A percentile compares a stretch with the other conserved stretches of the same genome.
Conservation (phyloP, 441 rosid genomes). For the Euphorbia celastroides region DNA sequence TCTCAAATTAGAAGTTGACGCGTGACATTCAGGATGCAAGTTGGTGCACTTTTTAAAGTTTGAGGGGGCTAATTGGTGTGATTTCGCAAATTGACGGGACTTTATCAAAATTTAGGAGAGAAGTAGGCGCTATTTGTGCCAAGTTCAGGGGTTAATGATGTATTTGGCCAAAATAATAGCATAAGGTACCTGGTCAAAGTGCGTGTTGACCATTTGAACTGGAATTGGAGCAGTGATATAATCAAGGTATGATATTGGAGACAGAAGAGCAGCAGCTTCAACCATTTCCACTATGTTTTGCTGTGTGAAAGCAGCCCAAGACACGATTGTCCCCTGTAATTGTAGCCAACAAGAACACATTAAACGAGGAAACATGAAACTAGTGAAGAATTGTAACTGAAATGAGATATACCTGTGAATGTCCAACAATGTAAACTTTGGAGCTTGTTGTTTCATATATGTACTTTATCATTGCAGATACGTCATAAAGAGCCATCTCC, state of each 20-base stretch:
- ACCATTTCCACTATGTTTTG: conserved; percentile 66
- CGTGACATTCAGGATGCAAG: no score
- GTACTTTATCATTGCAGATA: conserved; percentile 60
- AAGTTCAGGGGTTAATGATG: no score
- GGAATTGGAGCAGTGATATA: conserved; percentile 78
- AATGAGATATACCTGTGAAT: conserved; percentile 65
- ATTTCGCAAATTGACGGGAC: no score
- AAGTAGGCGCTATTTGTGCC: no score
- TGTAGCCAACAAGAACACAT: conserved; percentile 9
- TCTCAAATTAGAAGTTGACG: no score
- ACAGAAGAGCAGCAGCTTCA: conserved; percentile 87
- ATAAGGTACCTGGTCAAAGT: conserved; percentile 74
- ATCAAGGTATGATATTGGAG: conserved; percentile 82
- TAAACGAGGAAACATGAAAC: background rate
- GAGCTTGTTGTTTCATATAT: conserved; percentile 44
- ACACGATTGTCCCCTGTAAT: conserved; percentile 79
- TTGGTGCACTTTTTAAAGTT: no score
- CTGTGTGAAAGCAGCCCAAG: conserved; percentile 81
- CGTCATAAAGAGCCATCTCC: conserved; percentile 79
- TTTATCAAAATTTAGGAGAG: no score
- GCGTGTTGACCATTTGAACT: conserved; percentile 70
- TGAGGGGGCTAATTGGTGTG: no score
- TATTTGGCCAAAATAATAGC: no score
- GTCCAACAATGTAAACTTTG: conserved; percentile 76
- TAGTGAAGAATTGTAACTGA: conserved; percentile 4